These are phyloP conservation scores for Setaria viridis DNA, from an alignment of 202 grass and related monocot species.

Conservation along the genomic window DNA sequence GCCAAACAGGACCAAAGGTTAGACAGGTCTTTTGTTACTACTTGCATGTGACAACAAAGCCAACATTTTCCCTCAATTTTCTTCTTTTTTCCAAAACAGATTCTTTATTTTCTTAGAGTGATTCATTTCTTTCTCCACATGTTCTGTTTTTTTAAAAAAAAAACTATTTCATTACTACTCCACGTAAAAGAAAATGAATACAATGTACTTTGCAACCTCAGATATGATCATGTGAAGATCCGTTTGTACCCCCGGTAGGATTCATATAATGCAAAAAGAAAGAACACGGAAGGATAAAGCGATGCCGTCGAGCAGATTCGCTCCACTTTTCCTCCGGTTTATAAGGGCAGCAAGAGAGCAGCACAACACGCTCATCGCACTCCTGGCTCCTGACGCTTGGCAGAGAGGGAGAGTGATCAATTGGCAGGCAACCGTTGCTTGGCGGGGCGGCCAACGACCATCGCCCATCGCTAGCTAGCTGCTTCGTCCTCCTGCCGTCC, in stretches of 20 bases:
- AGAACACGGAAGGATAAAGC: constrained; percentile 15
- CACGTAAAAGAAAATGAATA: not conserved
- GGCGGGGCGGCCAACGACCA: not conserved
- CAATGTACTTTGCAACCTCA: not conserved
- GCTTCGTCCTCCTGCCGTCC: not conserved
- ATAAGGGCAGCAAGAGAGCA: constrained; percentile 33
- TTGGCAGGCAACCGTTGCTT: constrained; percentile 42
- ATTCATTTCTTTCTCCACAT: too few relatives aligned
- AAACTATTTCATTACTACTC: not conserved
- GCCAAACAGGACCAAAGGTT: not conserved
- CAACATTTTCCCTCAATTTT: not conserved
- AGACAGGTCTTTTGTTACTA: not conserved
- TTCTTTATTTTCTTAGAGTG: not conserved
- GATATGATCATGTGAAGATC: constrained; percentile 11
- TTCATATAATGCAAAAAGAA: constrained; percentile 26
- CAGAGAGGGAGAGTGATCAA: not conserved
- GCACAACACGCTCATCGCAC: not conserved
- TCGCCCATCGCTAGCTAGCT: not conserved
- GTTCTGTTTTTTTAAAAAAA: not conserved
- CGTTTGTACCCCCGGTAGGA: constrained; percentile 30
- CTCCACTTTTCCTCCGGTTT: constrained; percentile 27
- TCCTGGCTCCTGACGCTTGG: not conserved
- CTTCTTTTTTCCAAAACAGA: not conserved
- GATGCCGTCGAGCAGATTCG: constrained; percentile 18
- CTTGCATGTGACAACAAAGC: not conserved